Evolutionary conservation across 2,329 filamentous ascomycete genomes (phyloP).

Genomic region (Parastagonospora avenae): DNA sequence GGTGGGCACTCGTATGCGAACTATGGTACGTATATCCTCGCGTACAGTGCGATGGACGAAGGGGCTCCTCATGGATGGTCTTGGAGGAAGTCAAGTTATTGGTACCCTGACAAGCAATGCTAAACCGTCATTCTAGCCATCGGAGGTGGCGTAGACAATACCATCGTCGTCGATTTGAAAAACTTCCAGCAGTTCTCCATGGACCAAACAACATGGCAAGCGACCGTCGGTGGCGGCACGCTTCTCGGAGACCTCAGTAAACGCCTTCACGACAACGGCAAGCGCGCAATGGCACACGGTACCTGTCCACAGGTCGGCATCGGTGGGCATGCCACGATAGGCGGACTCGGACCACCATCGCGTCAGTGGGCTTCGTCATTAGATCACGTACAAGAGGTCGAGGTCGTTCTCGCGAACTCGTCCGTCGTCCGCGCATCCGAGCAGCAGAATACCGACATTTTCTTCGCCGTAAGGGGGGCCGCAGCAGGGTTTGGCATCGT

Average conservation of each 20-base stretch:
- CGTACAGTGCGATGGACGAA: not conserved
- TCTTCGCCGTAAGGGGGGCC: slow-evolving; percentile 51
- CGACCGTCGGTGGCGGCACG: slow-evolving; percentile 56
- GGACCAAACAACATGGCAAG: slow-evolving; percentile 50
- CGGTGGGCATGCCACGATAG: slow-evolving; percentile 45
- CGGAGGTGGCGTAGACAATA: slow-evolving; percentile 52
- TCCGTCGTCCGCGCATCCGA: slow-evolving; percentile 46
- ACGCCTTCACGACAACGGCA: slow-evolving; percentile 41
- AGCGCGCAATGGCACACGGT: slow-evolving; percentile 56
- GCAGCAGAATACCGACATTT: slow-evolving; percentile 46
- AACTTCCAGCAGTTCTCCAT: slow-evolving; percentile 55
- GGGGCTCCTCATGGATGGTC: no score
- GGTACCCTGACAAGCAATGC: not conserved
- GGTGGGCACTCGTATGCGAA: slow-evolving; percentile 69
- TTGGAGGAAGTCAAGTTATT: not conserved
- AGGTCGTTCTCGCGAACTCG: slow-evolving; percentile 49
- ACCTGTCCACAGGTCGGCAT: slow-evolving; percentile 45
- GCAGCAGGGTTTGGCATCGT: slow-evolving; percentile 51
- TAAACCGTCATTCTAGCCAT: not conserved
- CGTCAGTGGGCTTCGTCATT: slow-evolving; percentile 42
- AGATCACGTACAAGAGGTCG: slow-evolving; percentile 42
- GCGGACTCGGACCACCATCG: slow-evolving; percentile 40
- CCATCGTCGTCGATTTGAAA: slow-evolving; percentile 57
- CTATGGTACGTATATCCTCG: slow-evolving; percentile 33
- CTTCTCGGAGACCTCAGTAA: slow-evolving; percentile 51